Percentiles rank a stretch among this genome's conserved stretches.
phyloP scores from a whole-genome alignment of 768 basidiomycete genomes.

The Pseudohyphozyma bogoriensis region DNA sequence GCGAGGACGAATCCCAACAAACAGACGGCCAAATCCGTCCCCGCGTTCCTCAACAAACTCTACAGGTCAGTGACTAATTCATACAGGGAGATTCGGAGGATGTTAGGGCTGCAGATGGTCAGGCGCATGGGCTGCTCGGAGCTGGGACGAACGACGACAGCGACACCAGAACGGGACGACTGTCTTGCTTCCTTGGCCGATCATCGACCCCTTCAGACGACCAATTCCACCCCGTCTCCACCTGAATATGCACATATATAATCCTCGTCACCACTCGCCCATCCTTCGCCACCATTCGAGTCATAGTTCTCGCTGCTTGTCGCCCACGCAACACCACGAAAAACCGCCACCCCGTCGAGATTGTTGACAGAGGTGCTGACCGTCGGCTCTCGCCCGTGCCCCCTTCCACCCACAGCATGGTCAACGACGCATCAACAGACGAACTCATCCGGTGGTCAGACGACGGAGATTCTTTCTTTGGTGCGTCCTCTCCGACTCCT shows the following conservation, averaged over 20 bases:
- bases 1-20: too few relatives aligned
- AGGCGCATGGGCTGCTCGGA: background rate
- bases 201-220: too few relatives aligned
- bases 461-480: constrained; percentile 82
- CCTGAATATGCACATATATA: too few relatives aligned
- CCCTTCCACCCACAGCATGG: constrained; percentile 54
- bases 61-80: constrained; percentile 82
- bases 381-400: constrained; percentile 7
- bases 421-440: constrained; percentile 70
- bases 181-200: too few relatives aligned
- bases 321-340: constrained; percentile 22
- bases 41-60: constrained; percentile 85
- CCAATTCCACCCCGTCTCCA: too few relatives aligned
- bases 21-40: constrained; percentile 47
- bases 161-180: background rate
- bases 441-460: constrained; percentile 87
- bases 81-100: too few relatives aligned
- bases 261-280: background rate
- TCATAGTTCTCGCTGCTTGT: background rate
- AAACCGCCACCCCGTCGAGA: background rate
- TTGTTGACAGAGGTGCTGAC: background rate
- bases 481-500: constrained; percentile 41
- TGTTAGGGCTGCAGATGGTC: background rate
- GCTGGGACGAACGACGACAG: background rate
- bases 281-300: background rate